Base-by-base conservation (phyloP, 768 basidiomycete species). In the Cystofilobasidium macerans region DNA sequence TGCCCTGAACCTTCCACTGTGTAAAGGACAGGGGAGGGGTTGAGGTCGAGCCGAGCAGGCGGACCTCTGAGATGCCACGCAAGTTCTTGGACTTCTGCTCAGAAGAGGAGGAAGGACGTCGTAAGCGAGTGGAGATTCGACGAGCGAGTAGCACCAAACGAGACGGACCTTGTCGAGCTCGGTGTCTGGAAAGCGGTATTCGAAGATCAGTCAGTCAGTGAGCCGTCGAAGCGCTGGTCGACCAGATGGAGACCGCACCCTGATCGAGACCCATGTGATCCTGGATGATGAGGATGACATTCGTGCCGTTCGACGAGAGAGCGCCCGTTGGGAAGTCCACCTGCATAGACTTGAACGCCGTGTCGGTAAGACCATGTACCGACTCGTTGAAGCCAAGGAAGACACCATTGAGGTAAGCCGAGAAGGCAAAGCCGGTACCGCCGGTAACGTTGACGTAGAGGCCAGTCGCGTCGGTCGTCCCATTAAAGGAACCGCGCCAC, bases 1-100 rank as follows among this genome's bases (percentile, higher is more conserved):
- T 61, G 16, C 61, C 61, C 35, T 62, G 61, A 20, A 62, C 61
- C 28, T 53, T 62, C 61, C 61, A 62, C 33, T n/a, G 30, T 24
- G 47, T 35, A 33, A 62, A 62, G 2, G 20, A 22, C 16, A 7
- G 47, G 7, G 42, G 42, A 43, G 42, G 42, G 22, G 42, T 24
- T 8, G 28, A 26, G 28, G 38, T 26, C 26, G 59, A 30, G 12
- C 40, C 26, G 43, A 33, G 42, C 28, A 61, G 59, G 11, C 18
- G 8, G 42, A 47, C 28, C 22, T 35, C 35, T n/a, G 57, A 32
- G 59, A 61, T 61, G 7, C 59, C 59, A 20, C 59, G 40, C 20
- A 32, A 24, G n/a, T 28, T 45, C 59, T 61, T 61, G 18, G 42
- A 47, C 18, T 43, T 61, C 22, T 58, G 24, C 38, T 30, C 38